phyloP scores from a whole-genome alignment of 2,329 filamentous ascomycete species.

The Colletotrichum sp. region DNA sequence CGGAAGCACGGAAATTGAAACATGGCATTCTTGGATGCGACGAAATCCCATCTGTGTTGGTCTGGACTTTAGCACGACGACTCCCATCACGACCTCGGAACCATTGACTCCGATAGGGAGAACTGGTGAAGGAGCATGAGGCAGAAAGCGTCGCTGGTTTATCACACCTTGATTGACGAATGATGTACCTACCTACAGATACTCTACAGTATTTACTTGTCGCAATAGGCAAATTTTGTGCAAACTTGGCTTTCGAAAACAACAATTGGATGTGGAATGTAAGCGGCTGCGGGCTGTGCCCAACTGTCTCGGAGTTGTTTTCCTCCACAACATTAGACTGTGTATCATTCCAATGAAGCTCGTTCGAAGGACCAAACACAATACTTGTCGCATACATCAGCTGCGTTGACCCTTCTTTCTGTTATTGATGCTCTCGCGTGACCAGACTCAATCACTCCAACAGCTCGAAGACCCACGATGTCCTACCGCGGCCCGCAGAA shows the following conservation, averaged over 20 bases:
- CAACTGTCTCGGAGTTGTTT: not conserved
- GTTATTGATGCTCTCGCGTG: no score
- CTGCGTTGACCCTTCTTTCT: not conserved
- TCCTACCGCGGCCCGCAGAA: slow-evolving; percentile 5
- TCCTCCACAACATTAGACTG: not conserved
- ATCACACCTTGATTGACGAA: not conserved
- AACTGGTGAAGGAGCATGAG: not conserved
- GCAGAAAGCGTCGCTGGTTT: not conserved
- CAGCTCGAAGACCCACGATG: not conserved
- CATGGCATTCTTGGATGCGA: not conserved
- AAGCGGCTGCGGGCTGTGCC: not conserved
- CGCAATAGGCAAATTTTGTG: not conserved
- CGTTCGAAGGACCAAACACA: not conserved
- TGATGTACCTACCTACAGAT: not conserved
- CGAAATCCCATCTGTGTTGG: not conserved
- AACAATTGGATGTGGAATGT: not conserved
- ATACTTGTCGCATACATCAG: not conserved
- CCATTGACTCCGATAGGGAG: not conserved
- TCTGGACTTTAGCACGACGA: not conserved
- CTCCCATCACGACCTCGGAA: not conserved
- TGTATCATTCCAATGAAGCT: not conserved
- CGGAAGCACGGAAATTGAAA: not conserved
- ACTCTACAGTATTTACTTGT: not conserved
- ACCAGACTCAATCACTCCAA: not conserved
- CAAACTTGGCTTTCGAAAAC: not conserved